Base-by-base conservation (phyloP, 2,329 filamentous ascomycete species). In the Pseudogymnoascus sp. region DNA sequence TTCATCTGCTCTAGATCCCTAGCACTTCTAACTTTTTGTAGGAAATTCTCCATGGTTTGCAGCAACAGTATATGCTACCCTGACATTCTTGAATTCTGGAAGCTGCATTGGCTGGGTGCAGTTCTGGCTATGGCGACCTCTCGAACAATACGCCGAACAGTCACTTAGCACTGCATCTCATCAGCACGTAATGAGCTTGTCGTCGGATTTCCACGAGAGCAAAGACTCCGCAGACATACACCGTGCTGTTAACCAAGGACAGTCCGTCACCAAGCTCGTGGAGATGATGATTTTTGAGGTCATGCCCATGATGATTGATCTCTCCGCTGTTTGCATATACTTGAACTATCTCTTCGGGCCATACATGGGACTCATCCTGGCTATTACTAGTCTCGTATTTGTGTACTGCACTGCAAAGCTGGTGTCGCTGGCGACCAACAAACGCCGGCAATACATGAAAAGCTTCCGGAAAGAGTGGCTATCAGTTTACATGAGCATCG, bases 131-230 rank as follows among this genome's bases (percentile, higher is more conserved):
- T 83, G 81, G 73, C 73, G 81, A 25, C 80, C 82, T 2, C 73
- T 88, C 25, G 78, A 82, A 42, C 82, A 85, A 63, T 82, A 80
- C 64, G 80, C 82, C 0, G 84, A 86, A 65, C 77, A 80, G 58
- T 77, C 79, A 16, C 78, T 90, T 55, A 82, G 80, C 9, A 81
- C 81, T 1, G 79, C 84, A 2, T 82, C 86, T 0, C 90, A 89
- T 70, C 78, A 81, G 62, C 86, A 90, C 63, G 80, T 90, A 35
- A 85, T 91, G 80, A 78, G 76, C n/a, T 77, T 90, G 0, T 87
- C 85, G 0, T 87, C 87, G 75, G 85, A 89, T 64, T 90, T 89
- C 62, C 87, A 91, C 69, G 83, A 84, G 16, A 80, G 81, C 59
- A 87, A 87, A 66, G 80, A 83, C 61, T 85, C 84, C 1, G 85